A percentile compares a stretch with the other conserved stretches of the same genome.
Evolutionary conservation across 352 stramenopile species (phyloP).

Genomic region (Globisporangium recalcitrans): DNA sequence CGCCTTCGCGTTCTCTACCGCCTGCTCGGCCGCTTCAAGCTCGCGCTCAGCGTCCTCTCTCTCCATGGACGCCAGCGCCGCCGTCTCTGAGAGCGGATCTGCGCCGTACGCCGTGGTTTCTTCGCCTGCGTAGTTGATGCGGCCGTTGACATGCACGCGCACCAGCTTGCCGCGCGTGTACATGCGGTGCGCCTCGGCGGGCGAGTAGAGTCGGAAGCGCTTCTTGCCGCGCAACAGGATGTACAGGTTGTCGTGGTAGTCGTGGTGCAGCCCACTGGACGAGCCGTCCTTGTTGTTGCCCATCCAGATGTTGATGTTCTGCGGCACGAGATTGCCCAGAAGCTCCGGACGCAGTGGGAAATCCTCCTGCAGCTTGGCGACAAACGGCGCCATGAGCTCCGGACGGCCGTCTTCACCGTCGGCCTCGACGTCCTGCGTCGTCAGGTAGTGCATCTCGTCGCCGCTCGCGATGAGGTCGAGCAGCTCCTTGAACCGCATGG

Average conservation of each 20-base stretch:
- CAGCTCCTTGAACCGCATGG: slow-evolving; percentile 77
- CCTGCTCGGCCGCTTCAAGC: slow-evolving; percentile 50
- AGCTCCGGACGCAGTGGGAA: slow-evolving; percentile 86
- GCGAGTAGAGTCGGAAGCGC: slow-evolving; percentile 92
- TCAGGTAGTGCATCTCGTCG: slow-evolving; percentile 86
- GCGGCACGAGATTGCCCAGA: slow-evolving; percentile 84
- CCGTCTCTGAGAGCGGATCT: slow-evolving; percentile 49
- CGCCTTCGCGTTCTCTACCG: slow-evolving; percentile 19
- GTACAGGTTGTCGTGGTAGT: slow-evolving; percentile 99
- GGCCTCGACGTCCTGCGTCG: slow-evolving; percentile 85
- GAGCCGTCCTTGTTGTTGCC: slow-evolving; percentile 81
- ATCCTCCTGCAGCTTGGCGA: slow-evolving; percentile 64
- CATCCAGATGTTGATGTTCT: slow-evolving; percentile 98
- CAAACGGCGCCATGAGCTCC: slow-evolving; percentile 82
- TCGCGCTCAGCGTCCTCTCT: slow-evolving; percentile 60
- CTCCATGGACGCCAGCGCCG: slow-evolving; percentile 53
- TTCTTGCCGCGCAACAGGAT: slow-evolving; percentile 93
- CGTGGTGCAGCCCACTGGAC: slow-evolving; percentile 94
- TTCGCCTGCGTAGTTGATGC: slow-evolving; percentile 94
- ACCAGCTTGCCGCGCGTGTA: slow-evolving; percentile 85
- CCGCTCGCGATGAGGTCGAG: slow-evolving; percentile 59
- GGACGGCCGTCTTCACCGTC: slow-evolving; percentile 65
- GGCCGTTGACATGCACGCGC: slow-evolving; percentile 91
- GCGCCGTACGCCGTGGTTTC: slow-evolving; percentile 77
- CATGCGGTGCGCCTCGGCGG: slow-evolving; percentile 86